A percentile compares a stretch with the other conserved stretches of the same genome.
These are phyloP conservation scores for Stevia rebaudiana DNA, from an alignment of 140 eudicot species.

Conservation along the genomic window DNA sequence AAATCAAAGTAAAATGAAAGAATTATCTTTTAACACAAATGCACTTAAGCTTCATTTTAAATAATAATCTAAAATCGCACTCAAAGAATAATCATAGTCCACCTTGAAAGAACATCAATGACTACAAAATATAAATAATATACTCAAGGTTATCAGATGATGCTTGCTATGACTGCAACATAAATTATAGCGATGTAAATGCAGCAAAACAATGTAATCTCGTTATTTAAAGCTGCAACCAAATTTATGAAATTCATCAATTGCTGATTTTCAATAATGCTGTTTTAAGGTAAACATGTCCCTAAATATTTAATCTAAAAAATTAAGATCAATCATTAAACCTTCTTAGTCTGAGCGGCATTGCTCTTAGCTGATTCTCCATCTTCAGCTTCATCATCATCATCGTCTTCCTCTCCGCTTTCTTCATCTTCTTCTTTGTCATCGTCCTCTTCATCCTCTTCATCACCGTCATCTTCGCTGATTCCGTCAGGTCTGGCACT, in stretches of 20 bases:
- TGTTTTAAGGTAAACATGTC: neutral
- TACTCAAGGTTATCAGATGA: neutral
- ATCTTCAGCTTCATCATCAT: conserved; percentile 28
- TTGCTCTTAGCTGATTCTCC: conserved; percentile 34
- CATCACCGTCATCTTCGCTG: conserved; percentile 29
- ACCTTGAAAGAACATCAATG: neutral
- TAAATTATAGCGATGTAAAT: neutral
- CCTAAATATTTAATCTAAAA: neutral
- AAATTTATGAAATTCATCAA: neutral
- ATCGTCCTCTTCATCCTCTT: conserved; percentile 32
- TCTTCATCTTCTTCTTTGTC: conserved; percentile 30
- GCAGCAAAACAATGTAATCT: neutral
- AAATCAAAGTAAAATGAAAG: neutral
- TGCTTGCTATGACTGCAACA: neutral
- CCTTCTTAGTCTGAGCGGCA: conserved; percentile 70
- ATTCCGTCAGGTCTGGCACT: conserved; percentile 5
- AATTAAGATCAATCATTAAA: conserved; percentile 3
- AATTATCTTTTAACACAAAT: neutral
- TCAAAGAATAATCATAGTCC: neutral
- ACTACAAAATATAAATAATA: neutral
- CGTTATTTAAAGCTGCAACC: neutral
- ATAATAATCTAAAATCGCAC: neutral
- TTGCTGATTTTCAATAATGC: neutral
- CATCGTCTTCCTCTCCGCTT: conserved; percentile 28
- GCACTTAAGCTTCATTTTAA: neutral